Conservation (phyloP, 805 yeast species). For the Yarrowia sp. region DNA sequence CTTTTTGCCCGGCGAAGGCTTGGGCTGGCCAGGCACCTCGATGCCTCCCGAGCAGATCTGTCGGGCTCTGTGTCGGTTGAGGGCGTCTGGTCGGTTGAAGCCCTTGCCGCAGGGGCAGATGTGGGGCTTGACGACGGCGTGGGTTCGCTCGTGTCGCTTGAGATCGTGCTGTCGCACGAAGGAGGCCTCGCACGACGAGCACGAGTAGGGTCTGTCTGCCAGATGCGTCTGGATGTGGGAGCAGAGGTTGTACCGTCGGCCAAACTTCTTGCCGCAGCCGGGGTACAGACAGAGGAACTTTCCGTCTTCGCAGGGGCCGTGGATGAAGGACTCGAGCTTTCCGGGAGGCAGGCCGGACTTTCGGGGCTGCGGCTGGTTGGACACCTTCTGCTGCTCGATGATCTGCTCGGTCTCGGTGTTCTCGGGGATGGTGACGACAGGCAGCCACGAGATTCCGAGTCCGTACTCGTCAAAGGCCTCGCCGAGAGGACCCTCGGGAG, state of each 20-base stretch:
- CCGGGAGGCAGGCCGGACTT: slow-evolving; percentile 81
- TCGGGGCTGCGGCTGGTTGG: slow-evolving; percentile 38
- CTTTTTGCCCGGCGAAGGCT: slow-evolving; percentile 40
- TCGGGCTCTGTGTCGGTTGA: slow-evolving; percentile 74
- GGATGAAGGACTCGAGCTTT: slow-evolving; percentile 76
- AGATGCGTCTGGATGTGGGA: slow-evolving; percentile 97
- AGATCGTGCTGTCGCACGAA: slow-evolving; percentile 96
- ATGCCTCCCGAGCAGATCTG: slow-evolving; percentile 78
- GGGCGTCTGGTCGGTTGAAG: slow-evolving; percentile 85
- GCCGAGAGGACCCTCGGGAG: slow-evolving; percentile 3
- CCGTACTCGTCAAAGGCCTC: slow-evolving; percentile 25
- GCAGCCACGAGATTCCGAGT: slow-evolving; percentile 39
- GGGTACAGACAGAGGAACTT: slow-evolving; percentile 72
- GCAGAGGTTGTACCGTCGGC: slow-evolving; percentile 85
- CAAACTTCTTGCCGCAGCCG: slow-evolving; percentile 77
- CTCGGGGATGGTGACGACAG: slow-evolving; percentile 39
- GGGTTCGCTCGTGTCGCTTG: slow-evolving; percentile 85
- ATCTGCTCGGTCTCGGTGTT: slow-evolving; percentile 37
- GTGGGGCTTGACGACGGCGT: slow-evolving; percentile 62
- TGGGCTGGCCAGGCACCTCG: slow-evolving; percentile 30
- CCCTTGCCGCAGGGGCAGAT: slow-evolving; percentile 92
- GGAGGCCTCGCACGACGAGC: slow-evolving; percentile 70
- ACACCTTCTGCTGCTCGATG: slow-evolving; percentile 34
- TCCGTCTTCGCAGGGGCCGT: slow-evolving; percentile 73
- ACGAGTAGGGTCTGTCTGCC: slow-evolving; percentile 87